phyloP scores from a whole-genome alignment of 1,139 yeast species.

The Geotrichum aggregatum region DNA sequence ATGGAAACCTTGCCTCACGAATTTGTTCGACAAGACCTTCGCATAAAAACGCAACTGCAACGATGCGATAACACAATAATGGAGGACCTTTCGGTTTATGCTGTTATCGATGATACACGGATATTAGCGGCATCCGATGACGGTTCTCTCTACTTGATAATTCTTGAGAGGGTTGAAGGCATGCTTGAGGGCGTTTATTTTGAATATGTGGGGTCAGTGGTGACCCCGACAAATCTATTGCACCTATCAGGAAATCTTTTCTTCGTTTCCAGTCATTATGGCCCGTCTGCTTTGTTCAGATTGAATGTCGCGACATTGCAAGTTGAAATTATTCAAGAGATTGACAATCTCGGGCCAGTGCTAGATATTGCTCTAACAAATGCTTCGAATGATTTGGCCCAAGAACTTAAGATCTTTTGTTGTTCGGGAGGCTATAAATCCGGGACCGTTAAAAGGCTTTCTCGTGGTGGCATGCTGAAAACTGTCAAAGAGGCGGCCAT shows the following conservation, averaged over 20 bases:
- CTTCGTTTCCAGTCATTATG: slow-evolving; percentile 7
- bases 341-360: slow-evolving; percentile 5
- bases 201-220: background rate
- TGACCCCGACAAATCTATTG: background rate
- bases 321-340: slow-evolving; percentile 3
- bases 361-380: background rate
- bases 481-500: background rate
- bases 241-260: background rate
- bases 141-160: background rate
- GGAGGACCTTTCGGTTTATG: background rate
- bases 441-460: background rate
- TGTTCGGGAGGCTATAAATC: slow-evolving; percentile 5
- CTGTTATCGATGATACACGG: background rate
- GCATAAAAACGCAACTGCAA: too few species aligned
- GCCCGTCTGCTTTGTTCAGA: slow-evolving; percentile 6
- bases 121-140: background rate
- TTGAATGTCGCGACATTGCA: background rate
- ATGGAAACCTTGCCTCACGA: too few species aligned
- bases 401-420: background rate
- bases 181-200: background rate
- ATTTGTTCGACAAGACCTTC: too few species aligned
- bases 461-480: background rate
- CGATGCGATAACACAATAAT: too few species aligned
- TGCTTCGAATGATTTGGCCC: background rate
- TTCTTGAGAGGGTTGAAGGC: background rate